Evolutionary conservation across 169 alveolate genomes (phyloP).

Genomic region (Plasmodium coatneyi): DNA sequence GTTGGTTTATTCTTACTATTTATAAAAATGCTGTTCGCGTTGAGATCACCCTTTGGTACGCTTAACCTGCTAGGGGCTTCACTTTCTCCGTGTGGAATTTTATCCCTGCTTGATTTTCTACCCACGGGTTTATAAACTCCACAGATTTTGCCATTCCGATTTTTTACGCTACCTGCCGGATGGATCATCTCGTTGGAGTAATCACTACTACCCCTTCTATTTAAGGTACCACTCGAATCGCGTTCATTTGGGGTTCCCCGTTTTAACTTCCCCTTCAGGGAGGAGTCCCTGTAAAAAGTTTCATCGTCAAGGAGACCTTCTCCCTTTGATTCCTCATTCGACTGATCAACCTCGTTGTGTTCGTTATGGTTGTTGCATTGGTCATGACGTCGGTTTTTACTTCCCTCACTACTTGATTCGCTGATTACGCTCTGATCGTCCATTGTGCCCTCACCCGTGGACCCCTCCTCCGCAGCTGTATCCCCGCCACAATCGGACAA

Average conservation of each 20-base stretch:
- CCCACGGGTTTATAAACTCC: background rate
- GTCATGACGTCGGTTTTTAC: background rate
- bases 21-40: background rate
- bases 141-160: background rate
- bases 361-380: background rate
- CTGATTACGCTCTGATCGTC: background rate
- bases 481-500: slow-evolving; percentile 10
- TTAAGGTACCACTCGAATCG: background rate
- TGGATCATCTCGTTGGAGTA: background rate
- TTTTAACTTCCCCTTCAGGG: background rate
- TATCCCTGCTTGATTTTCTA: background rate
- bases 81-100: background rate
- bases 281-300: background rate
- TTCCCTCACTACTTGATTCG: background rate
- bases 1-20: background rate
- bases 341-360: background rate
- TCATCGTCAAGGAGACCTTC: background rate
- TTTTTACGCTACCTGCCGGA: background rate
- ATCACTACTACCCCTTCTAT: background rate
- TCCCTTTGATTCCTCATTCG: background rate
- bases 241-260: background rate
- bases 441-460: background rate
- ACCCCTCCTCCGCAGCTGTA: background rate
- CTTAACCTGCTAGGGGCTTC: background rate
- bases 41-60: background rate